Conservation (phyloP, 176 grass and related monocot species). For the Triticum aestivum region IWGSC_CS_RefSeq_v2.1 NC_057810.1:604349067-604349566, state of each 20-base stretch:
- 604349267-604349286: conserved; percentile 41
- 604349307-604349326: conserved; percentile 45
- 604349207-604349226: conserved; percentile 63
- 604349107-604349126: conserved; percentile 41
- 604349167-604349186: conserved; percentile 90
- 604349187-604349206: conserved; percentile 68
- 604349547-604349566: conserved; percentile 43
- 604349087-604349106: conserved; percentile 44
- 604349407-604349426: conserved; percentile 43
- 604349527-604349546: conserved; percentile 60
- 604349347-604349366: conserved; percentile 43
- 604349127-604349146: conserved; percentile 64
- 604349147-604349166: conserved; percentile 92
- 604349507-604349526: conserved; percentile 69
- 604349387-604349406: conserved; percentile 76
- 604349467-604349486: conserved; percentile 43
- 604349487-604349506: conserved; percentile 63
- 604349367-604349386: conserved; percentile 34
- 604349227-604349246: conserved; percentile 94
- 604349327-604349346: conserved; percentile 41
- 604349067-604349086: conserved; percentile 32
- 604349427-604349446: conserved; percentile 70
- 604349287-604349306: conserved; percentile 54
- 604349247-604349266: conserved; percentile 84
- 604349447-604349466: conserved; percentile 50